Base-by-base conservation (phyloP, 306 rosid genomes). In the Corylus avellana region DNA sequence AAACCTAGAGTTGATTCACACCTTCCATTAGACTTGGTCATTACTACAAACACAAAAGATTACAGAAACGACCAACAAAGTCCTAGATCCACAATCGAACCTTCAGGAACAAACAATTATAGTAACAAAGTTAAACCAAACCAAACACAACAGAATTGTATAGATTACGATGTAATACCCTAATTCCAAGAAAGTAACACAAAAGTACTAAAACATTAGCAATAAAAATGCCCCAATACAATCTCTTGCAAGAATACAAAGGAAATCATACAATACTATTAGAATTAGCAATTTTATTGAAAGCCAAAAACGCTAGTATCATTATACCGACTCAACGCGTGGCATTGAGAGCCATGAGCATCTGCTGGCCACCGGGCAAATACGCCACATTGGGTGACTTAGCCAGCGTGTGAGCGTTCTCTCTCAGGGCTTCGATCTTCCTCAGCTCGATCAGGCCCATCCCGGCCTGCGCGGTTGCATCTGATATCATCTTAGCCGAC, bases 361-460 rank as follows among this genome's bases (percentile, higher is more conserved):
- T 48, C 66, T 85, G 71, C 78, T 85, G 83, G 11, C 84, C 87
- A 35, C 88, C 88, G 7, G 91, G 91, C 72, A 94, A 84, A 89
- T 94, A 94, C 12, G 93, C 53, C 1, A 94, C 98, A 66, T 95
- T 92, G 2, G 98, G 97, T 35, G 98, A 85, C 85, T 88, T 92
- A 1, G 98, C 89, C 27, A 95, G 81, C 1, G 98, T 95, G 12
- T 84, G 44, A 0, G 98, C 98, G 17, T 92, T 87, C 76, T 95
- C 98, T 88, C 97, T 87, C 2, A 97, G 86, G 0, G 98, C 98
- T 83, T 95, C 98, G 20, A 95, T 95, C 88, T 90, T 87, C 84
- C 98, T 81, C 0, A 95, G 91, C 75, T 95, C 97, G 63, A 92
- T 92, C 75, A 95, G 77, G 3, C 93, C 98, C 75, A 64, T 86